Conservation (phyloP, 441 rosid species). For the Viola pubescens region DNA sequence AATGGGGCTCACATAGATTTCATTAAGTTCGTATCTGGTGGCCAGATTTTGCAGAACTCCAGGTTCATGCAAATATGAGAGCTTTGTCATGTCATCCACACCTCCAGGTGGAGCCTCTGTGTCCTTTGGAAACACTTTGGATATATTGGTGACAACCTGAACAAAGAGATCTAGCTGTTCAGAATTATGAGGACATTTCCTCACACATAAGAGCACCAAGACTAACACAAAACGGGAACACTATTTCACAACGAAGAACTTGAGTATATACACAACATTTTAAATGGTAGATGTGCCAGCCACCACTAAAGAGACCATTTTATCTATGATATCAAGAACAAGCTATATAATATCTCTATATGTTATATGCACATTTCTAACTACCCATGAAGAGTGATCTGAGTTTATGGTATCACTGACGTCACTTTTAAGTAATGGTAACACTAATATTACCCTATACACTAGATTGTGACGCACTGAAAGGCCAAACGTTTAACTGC, state of each 20-base stretch:
- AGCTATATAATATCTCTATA: no score
- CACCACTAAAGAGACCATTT: no score
- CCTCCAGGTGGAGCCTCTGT: slow-evolving; percentile 93
- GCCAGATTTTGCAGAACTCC: slow-evolving; percentile 90
- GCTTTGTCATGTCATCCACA: slow-evolving; percentile 98
- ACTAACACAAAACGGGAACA: not conserved
- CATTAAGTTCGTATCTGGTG: slow-evolving; percentile 80
- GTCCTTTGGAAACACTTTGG: slow-evolving; percentile 72
- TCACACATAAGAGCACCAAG: not conserved
- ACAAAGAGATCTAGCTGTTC: slow-evolving; percentile 1
- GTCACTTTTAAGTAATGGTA: no score
- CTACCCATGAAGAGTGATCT: no score
- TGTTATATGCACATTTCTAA: no score
- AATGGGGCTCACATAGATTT: slow-evolving; percentile 60
- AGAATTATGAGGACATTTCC: slow-evolving; percentile 2
- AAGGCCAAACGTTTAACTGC: no score
- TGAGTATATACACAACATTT: not conserved
- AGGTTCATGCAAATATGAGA: slow-evolving; percentile 88
- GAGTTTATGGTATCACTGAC: no score
- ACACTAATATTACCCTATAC: no score
- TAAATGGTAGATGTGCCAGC: not conserved
- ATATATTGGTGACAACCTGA: slow-evolving; percentile 65
- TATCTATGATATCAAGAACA: no score
- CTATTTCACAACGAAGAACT: not conserved
- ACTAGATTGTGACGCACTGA: no score